Conservation (phyloP, 192 early-diverging fungal species). For the Backusella parvicylindrica region DNA sequence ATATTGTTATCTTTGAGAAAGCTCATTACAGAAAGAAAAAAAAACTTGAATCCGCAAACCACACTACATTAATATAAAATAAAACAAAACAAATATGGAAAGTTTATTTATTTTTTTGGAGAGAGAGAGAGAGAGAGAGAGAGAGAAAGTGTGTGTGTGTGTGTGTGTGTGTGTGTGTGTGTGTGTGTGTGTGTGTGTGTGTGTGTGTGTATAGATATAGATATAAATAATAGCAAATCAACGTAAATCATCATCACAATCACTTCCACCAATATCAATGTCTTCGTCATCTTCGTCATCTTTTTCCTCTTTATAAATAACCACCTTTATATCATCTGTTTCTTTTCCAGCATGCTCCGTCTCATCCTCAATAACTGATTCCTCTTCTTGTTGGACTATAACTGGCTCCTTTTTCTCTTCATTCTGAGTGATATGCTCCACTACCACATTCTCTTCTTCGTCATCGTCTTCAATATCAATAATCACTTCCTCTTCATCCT, state of each 20-base stretch:
- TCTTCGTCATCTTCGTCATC: constrained; percentile 49
- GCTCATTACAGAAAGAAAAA: too few relatives aligned
- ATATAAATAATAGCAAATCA: constrained; percentile 7
- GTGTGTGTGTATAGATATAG: neutral
- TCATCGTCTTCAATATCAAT: constrained; percentile 55
- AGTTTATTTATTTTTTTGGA: too few relatives aligned
- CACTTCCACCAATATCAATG: constrained; percentile 53
- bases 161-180: too few relatives aligned
- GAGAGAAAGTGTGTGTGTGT: too few relatives aligned
- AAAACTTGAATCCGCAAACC: too few relatives aligned
- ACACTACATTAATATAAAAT: too few relatives aligned
- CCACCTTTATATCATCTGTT: neutral
- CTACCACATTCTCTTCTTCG: constrained; percentile 24
- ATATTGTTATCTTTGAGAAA: too few relatives aligned
- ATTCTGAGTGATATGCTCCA: neutral
- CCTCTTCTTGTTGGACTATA: neutral
- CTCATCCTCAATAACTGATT: neutral
- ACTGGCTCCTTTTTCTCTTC: neutral
- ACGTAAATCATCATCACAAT: constrained; percentile 52
- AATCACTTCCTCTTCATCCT: neutral
- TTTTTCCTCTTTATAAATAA: constrained; percentile 13
- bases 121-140: too few relatives aligned
- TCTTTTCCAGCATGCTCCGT: neutral
- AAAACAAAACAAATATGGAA: too few relatives aligned
- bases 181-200: too few relatives aligned